These are phyloP conservation scores for Populus hybrid DNA, from an alignment of 441 rosid genomes.

Conservation along the genomic window DNA sequence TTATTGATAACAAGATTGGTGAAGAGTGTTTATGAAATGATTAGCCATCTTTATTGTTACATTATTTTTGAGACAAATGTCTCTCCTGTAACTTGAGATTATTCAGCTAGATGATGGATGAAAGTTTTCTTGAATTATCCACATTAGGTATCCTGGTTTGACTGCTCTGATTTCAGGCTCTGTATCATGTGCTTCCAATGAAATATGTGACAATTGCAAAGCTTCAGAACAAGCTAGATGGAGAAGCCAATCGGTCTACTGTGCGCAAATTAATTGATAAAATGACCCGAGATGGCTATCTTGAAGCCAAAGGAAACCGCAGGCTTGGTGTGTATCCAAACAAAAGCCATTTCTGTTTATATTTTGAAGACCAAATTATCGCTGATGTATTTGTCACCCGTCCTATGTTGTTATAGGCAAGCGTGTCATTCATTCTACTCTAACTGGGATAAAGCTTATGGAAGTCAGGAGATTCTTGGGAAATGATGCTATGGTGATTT, in stretches of 20 bases:
- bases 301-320: conserved; percentile 70
- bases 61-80: neutral
- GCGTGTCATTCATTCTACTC: conserved; percentile 67
- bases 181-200: conserved; percentile 85
- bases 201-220: conserved; percentile 57
- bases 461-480: conserved; percentile 68
- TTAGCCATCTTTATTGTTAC: neutral
- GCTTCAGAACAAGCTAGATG: conserved; percentile 74
- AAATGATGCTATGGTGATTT: conserved; percentile 52
- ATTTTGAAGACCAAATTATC: neutral
- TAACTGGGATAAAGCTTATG: conserved; percentile 62
- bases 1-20: neutral
- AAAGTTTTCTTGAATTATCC: neutral
- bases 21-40: neutral
- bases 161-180: conserved; percentile 46
- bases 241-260: conserved; percentile 61
- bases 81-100: neutral
- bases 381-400: conserved; percentile 1
- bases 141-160: conserved; percentile 14
- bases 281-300: conserved; percentile 74
- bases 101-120: neutral
- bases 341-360: conserved; percentile 14
- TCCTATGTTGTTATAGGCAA: conserved; percentile 49
- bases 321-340: conserved; percentile 61
- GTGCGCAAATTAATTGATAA: conserved; percentile 69